Evolutionary conservation across 2,329 filamentous ascomycete species (phyloP), one percentile per base, ranked within the genome.

Genomic region (Sporothrix curviconia): DNA sequence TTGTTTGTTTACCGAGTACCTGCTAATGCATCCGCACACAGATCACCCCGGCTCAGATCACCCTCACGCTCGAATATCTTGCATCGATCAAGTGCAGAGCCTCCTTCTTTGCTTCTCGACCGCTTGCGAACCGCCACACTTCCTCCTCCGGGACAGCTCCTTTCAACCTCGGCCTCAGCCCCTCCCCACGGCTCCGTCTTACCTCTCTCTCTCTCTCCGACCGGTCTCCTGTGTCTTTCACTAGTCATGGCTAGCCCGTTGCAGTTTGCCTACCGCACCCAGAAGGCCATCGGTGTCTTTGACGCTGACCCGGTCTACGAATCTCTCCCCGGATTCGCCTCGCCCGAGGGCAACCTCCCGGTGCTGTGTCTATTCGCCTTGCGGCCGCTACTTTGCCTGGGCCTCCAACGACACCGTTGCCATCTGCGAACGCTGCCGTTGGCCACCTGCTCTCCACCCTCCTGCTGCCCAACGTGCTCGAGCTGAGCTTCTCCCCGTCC

Each of bases 181-280:
- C n/a, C n/a, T n/a, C n/a, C n/a, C n/a, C n/a, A n/a, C n/a, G n/a
- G n/a, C n/a, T n/a, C n/a, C n/a, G n/a, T n/a, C n/a, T n/a, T n/a
- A n/a, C n/a, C n/a, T n/a, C n/a, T n/a, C n/a, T n/a, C 7, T 39
- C 46, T 40, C 44, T 49, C 46, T 56, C 53, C 57, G 57, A 51
- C 66, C 66, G 66, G 66, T 55, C 57, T 54, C 37, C 85, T 88
- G 88, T 90, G 87, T 80, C 87, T 91, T 91, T 90, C 71, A 85
- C 83, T 91, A 91, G 89, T 85, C 83, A 96, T 96, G 91, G 89
- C 90, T 73, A 86, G 81, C 80, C 85, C 89, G 70, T 87, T 92
- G 77, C 92, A 96, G 84, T 89, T 96, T 85, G 90, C 90, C 76
- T 96, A 89, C 82, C 90, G 94, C 77, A 96, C 94, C 74, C 88